Evolutionary conservation across 1,284 basidiomycete genomes (phyloP).

Genomic region (Albatrellus sp.): DNA sequence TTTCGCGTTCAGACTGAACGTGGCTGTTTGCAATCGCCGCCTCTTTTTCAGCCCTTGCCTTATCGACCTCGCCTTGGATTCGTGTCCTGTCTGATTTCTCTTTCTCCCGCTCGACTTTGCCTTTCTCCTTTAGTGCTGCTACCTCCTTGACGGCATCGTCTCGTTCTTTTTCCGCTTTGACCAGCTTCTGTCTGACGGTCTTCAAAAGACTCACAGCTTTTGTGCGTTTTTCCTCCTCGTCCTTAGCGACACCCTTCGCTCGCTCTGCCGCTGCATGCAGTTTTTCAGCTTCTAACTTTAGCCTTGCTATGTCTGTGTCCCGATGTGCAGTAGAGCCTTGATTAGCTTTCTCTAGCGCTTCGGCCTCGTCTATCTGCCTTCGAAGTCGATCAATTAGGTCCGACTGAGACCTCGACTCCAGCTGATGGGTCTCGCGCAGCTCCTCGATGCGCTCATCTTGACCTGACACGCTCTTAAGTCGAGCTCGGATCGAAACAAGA

Average conservation of each 20-base stretch:
- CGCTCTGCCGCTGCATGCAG: constrained; percentile 52
- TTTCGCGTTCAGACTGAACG: constrained; percentile 70
- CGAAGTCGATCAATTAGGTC: constrained; percentile 62
- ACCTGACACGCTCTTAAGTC: constrained; percentile 28
- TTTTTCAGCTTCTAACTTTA: constrained; percentile 39
- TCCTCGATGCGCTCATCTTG: constrained; percentile 80
- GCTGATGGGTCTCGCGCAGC: constrained; percentile 67
- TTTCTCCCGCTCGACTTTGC: constrained; percentile 47
- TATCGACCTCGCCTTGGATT: constrained; percentile 48
- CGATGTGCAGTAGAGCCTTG: constrained; percentile 31
- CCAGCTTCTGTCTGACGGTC: constrained; percentile 83
- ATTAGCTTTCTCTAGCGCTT: constrained; percentile 51
- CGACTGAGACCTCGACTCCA: constrained; percentile 67
- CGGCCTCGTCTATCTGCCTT: constrained; percentile 56
- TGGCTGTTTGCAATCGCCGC: constrained; percentile 53
- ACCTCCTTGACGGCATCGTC: constrained; percentile 63
- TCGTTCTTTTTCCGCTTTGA: constrained; percentile 86
- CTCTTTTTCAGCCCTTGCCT: constrained; percentile 55
- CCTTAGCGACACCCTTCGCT: constrained; percentile 55
- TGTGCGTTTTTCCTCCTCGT: constrained; percentile 92
- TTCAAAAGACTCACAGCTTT: constrained; percentile 86
- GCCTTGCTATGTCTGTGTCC: constrained; percentile 35
- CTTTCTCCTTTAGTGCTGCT: constrained; percentile 38
- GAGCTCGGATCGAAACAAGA: constrained; percentile 1
- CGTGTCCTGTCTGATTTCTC: constrained; percentile 47